Base-by-base conservation (phyloP, 192 early-diverging fungal genomes). In the Backusella morwellensis region DNA sequence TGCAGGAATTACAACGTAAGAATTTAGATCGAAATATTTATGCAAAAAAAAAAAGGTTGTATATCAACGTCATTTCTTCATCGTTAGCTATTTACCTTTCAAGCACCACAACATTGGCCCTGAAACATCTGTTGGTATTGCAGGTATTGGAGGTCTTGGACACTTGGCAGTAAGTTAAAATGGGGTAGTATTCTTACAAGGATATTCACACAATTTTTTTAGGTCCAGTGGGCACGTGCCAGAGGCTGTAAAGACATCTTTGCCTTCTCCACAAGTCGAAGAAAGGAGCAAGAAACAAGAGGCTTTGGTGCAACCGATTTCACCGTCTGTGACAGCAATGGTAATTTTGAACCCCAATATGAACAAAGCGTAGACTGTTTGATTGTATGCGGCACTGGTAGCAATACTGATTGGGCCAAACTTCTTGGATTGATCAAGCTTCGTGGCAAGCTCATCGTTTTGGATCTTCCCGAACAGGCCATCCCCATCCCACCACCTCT, bases 1-100 rank as follows among this genome's bases (percentile, higher is more conserved):
- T 81, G 94, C 94, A 35, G 95, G 94, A 29, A 83, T 90, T 63
- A 95, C 95, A 7, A 89, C 91, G 23, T 80, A 80, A 70, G 67
- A 0, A 0, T 47, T 17, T 41, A 40, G 21, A 29, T 63, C 56
- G 12, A 63, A 63, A 2, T 29, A 26, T 3, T 29, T 63, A 63
- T 63, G 23, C 21, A 59, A 19, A 36, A 36, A 29, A 29, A 32
- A 32, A 32, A 70, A 35, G 35, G 40, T 15, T 1, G 19, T 38
- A 8, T 8, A 35, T 7, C 15, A 36, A 29, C 29, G n/a, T 0
- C 47, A 50, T 17, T 63, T 12, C 54, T 69, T 47, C 14, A 17
- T 40, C 15, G n/a, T 74, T 36, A 78, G 77, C 15, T 92, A 80
- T 67, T 38, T 78, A 14, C 85, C 91, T 23, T 83, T 94, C 23